phyloP scores from a whole-genome alignment of 225 moss, liverwort and hornwort species.

The Takakia lepidozioides region DNA sequence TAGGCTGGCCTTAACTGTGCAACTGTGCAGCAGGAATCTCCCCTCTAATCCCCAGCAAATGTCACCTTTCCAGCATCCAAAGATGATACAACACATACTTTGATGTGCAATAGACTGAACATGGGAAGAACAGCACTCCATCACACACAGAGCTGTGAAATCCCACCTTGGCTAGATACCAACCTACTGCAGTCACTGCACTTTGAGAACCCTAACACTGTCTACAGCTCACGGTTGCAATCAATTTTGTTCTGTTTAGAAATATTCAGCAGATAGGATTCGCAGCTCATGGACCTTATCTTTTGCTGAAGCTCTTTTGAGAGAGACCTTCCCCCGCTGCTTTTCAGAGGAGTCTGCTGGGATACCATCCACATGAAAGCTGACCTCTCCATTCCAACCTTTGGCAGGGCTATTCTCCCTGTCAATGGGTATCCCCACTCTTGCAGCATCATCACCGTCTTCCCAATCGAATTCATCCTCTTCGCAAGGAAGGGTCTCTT shows the following conservation, averaged over 20 bases:
- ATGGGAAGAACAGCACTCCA: background rate
- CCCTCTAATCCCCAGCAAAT: too few relatives aligned
- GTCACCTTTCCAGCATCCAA: too few relatives aligned
- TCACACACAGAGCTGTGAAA: background rate
- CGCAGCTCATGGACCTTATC: slow-evolving; percentile 54
- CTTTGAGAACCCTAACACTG: too few relatives aligned
- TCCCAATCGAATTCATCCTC: slow-evolving; percentile 92
- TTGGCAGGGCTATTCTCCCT: slow-evolving; percentile 13
- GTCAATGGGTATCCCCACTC: slow-evolving; percentile 18
- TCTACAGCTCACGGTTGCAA: too few relatives aligned
- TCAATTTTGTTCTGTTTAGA: too few relatives aligned
- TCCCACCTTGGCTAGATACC: too few relatives aligned
- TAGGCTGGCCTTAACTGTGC: too few relatives aligned
- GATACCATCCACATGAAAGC: slow-evolving; percentile 34
- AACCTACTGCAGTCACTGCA: too few relatives aligned
- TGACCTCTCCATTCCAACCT: slow-evolving; percentile 75
- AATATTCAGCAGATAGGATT: too few relatives aligned
- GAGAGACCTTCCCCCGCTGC: slow-evolving; percentile 33
- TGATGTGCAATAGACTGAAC: too few relatives aligned
- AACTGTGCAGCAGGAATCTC: too few relatives aligned
- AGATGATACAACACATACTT: too few relatives aligned
- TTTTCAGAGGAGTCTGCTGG: slow-evolving; percentile 27
- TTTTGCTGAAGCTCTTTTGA: slow-evolving; percentile 81
- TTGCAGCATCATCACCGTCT: slow-evolving; percentile 46
- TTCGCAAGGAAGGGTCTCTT: slow-evolving; percentile 15